Evolutionary conservation across 306 rosid species (phyloP).

Genomic region (Corylus americana): DNA sequence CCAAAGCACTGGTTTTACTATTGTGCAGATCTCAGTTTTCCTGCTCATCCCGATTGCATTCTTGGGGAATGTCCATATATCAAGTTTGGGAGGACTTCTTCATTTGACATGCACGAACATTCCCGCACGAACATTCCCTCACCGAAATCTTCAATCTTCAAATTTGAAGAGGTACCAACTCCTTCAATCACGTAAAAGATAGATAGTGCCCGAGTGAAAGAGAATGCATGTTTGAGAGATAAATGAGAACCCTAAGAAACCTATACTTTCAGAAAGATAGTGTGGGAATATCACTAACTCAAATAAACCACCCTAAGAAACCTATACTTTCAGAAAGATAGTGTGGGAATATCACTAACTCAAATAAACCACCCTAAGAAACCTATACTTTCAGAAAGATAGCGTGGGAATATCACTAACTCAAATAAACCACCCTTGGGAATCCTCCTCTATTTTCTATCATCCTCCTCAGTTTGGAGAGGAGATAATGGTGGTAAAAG

Average conservation of each 20-base stretch:
- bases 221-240: slow-evolving; percentile 63
- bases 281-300: slow-evolving; percentile 70
- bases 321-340: slow-evolving; percentile 70
- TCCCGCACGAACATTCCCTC: background rate
- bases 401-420: slow-evolving; percentile 70
- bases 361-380: slow-evolving; percentile 73
- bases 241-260: slow-evolving; percentile 53
- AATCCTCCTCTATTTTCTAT: slow-evolving; percentile 57
- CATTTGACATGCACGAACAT: too few relatives aligned
- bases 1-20: too few relatives aligned
- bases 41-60: too few relatives aligned
- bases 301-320: slow-evolving; percentile 78
- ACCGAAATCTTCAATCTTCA: slow-evolving; percentile 52
- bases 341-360: slow-evolving; percentile 67
- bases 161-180: slow-evolving; percentile 86
- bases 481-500: slow-evolving; percentile 69
- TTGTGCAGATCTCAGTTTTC: too few relatives aligned
- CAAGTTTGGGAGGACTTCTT: too few relatives aligned
- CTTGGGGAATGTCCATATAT: too few relatives aligned
- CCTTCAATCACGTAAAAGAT: slow-evolving; percentile 54
- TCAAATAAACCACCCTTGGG: slow-evolving; percentile 81
- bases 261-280: slow-evolving; percentile 71
- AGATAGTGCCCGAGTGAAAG: slow-evolving; percentile 48
- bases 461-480: slow-evolving; percentile 70
- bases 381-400: slow-evolving; percentile 65